Evolutionary conservation across 2,329 filamentous ascomycete species (phyloP), one percentile per base, ranked within the genome.

Genomic region (Chrysosphaeria jannelii): DNA sequence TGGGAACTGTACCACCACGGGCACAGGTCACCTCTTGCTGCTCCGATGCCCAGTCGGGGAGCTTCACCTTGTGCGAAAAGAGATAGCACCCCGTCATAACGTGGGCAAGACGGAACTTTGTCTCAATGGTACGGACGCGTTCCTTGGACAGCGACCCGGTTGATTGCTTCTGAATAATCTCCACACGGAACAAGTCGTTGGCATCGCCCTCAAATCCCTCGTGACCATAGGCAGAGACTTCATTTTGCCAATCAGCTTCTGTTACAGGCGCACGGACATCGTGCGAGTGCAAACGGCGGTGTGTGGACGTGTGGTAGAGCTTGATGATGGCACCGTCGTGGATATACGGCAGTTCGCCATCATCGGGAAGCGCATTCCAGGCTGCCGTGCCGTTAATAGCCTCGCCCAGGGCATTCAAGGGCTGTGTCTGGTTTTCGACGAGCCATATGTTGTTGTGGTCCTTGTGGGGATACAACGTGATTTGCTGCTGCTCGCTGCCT

Each of bases 1-100:
- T 97, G 26, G 85, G 85, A 18, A 91, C 51, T 30, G 78, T 90
- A 35, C 78, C 85, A 22, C 74, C 69, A 35, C 67, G 70, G 6
- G 85, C 85, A 40, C 85, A 97, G 11, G 81, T 93, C n/a, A 97
- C 85, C 46, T 97, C 85, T 44, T 97, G 85, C 44, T 97, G 85
- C 44, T 93, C 85, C 24, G 70, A 97, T 22, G 74, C 85, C 85
- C 85, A 97, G 3, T 89, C 78, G 3, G 85, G 85, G 28, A 97
- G 66, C 52, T 97, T 97, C 41, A 93, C 79, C 51, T 91, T 93
- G 57, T 97, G 85, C 1, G 81, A 93, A 53, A 97, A 97, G 13
- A 97, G 56, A 8, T 69, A 72, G 40, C 85, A 97, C 22, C 81
- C 79, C 31, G 78, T 90, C 85, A 97, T 93, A 41, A 90, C 49